Evolutionary conservation across 805 yeast species (phyloP).

Genomic region (Kuraishia hungarica): DNA sequence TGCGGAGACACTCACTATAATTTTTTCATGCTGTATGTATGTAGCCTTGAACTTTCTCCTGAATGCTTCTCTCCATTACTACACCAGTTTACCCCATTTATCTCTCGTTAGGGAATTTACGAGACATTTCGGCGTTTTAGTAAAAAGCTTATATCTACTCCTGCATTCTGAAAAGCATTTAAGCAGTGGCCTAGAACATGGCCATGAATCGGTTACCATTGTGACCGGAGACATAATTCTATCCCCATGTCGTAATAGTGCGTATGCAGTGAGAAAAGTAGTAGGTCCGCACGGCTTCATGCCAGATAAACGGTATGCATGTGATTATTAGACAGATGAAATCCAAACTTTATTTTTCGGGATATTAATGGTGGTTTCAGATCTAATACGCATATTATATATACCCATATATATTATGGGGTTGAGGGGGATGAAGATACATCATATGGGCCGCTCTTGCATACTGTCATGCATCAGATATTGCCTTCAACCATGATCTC

Average conservation of each 20-base stretch:
- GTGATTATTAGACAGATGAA: no score
- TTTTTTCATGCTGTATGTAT: no score
- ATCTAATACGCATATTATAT: no score
- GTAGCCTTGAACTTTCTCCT: no score
- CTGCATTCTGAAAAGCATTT: neutral
- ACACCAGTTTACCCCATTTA: no score
- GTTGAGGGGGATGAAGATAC: no score
- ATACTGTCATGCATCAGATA: neutral
- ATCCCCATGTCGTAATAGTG: neutral
- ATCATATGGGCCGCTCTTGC: neutral
- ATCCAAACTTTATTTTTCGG: no score
- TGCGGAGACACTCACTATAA: no score
- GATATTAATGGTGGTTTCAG: no score
- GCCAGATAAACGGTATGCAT: constrained; percentile 31
- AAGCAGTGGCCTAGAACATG: neutral
- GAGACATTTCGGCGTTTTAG: neutral
- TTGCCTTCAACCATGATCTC: neutral
- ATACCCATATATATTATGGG: neutral
- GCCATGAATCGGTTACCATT: neutral
- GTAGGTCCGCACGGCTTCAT: constrained; percentile 33
- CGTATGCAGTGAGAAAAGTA: constrained; percentile 2
- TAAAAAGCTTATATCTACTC: neutral
- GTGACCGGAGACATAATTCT: neutral
- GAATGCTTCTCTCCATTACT: no score
- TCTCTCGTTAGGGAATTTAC: neutral